A percentile compares a stretch with the other conserved stretches of the same genome.
These are phyloP conservation scores for Pleurotus cornucopiae DNA, from an alignment of 768 basidiomycete genomes.

Conservation along the genomic window DNA sequence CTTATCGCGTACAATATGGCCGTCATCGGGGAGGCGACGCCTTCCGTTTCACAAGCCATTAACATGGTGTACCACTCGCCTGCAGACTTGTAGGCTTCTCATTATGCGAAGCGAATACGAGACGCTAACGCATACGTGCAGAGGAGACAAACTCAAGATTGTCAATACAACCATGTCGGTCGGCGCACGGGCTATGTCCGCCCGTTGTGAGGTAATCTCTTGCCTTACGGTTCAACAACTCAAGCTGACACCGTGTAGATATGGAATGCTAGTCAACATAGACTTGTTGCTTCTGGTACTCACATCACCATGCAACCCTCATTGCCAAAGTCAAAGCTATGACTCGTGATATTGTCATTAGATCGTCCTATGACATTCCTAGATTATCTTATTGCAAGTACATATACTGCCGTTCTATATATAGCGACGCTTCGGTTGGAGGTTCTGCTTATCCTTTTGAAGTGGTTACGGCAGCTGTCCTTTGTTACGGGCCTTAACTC, in stretches of 20 bases:
- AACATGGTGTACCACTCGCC: slow-evolving; percentile 55
- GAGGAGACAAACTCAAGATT: slow-evolving; percentile 47
- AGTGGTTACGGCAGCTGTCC: too few relatives aligned
- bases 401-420: too few relatives aligned
- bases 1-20: slow-evolving; percentile 3
- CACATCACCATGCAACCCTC: slow-evolving; percentile 56
- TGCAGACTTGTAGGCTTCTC: slow-evolving; percentile 35
- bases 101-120: neutral
- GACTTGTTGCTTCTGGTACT: slow-evolving; percentile 49
- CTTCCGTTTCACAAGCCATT: slow-evolving; percentile 45
- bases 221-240: neutral
- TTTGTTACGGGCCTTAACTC: too few relatives aligned
- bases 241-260: slow-evolving; percentile 30
- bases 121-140: slow-evolving; percentile 12
- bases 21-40: neutral
- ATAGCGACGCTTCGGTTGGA: too few relatives aligned
- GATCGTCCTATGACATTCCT: too few relatives aligned
- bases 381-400: too few relatives aligned
- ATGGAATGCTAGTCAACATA: slow-evolving; percentile 49
- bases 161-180: slow-evolving; percentile 48
- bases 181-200: slow-evolving; percentile 42
- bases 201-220: slow-evolving; percentile 41
- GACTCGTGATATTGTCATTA: neutral
- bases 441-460: too few relatives aligned
- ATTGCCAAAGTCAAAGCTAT: slow-evolving; percentile 23